phyloP scores from a whole-genome alignment of 2,329 filamentous ascomycete species.

The Cladosporium phlei region DNA sequence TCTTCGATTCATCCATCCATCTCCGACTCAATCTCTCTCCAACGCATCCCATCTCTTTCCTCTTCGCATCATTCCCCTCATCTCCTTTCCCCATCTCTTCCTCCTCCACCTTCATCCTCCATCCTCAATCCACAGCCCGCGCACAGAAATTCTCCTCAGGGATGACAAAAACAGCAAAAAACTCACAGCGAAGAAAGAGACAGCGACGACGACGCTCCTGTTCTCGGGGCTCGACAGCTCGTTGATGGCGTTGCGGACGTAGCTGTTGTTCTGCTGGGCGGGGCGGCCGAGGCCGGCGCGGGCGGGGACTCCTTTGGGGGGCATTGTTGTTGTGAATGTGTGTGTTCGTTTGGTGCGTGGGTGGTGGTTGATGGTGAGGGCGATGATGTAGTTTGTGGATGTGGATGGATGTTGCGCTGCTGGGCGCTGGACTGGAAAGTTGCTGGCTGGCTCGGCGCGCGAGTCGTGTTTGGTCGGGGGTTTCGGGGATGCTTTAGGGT shows the following conservation, averaged over 20 bases:
- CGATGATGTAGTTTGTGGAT: conserved; percentile 6
- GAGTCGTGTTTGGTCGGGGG: too few relatives aligned
- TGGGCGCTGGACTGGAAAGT: conserved; percentile 6
- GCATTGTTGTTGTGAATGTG: conserved; percentile 21
- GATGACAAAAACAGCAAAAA: too few relatives aligned
- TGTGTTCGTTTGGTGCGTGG: conserved; percentile 9
- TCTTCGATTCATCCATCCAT: background rate
- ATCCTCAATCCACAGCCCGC: too few relatives aligned
- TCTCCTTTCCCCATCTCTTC: background rate
- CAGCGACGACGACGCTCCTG: conserved; percentile 43
- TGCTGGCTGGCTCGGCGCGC: conserved; percentile 1
- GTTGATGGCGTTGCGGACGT: conserved; percentile 36
- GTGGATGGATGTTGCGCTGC: background rate
- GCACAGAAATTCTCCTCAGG: too few relatives aligned
- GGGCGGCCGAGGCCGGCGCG: conserved; percentile 19
- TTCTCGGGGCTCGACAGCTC: conserved; percentile 46
- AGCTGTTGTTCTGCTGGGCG: conserved; percentile 31
- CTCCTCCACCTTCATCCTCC: background rate
- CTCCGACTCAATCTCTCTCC: conserved; percentile 1
- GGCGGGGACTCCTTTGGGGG: conserved; percentile 23
- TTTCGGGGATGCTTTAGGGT: too few relatives aligned
- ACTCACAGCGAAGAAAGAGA: conserved; percentile 49
- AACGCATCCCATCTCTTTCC: background rate
- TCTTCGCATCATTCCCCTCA: background rate
- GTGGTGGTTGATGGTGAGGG: background rate